Evolutionary conservation across 2,329 filamentous ascomycete genomes (phyloP).

Genomic region (Rutstroemia sp.): DNA sequence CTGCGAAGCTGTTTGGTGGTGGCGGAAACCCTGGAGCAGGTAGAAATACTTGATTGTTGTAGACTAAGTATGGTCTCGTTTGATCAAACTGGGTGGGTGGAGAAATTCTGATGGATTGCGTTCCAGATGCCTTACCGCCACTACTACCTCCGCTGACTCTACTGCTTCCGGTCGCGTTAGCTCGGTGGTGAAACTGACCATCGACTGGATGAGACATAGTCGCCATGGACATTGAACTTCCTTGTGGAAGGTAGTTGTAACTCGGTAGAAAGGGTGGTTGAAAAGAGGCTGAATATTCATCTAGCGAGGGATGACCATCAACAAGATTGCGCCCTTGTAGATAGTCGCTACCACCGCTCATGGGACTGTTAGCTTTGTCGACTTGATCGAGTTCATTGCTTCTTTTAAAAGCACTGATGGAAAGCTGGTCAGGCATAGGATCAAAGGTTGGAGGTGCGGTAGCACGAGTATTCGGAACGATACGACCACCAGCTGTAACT

Average conservation of each 20-base stretch:
- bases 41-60: slow-evolving; percentile 28
- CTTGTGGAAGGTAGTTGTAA: slow-evolving; percentile 14
- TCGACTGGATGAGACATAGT: slow-evolving; percentile 10
- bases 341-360: neutral
- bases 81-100: slow-evolving; percentile 30
- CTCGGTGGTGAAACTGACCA: neutral
- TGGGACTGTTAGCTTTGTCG: slow-evolving; percentile 2
- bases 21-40: slow-evolving; percentile 24
- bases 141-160: neutral
- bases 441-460: slow-evolving; percentile 22
- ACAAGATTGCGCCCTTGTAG: slow-evolving; percentile 1
- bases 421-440: slow-evolving; percentile 22
- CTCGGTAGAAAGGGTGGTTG: slow-evolving; percentile 15
- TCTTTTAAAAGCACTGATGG: slow-evolving; percentile 17
- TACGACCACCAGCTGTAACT: slow-evolving; percentile 59
- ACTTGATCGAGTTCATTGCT: neutral
- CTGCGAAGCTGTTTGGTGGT: slow-evolving; percentile 18
- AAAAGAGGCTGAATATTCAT: slow-evolving; percentile 13
- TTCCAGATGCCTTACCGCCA: neutral
- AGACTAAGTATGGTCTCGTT: slow-evolving; percentile 27
- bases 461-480: slow-evolving; percentile 55
- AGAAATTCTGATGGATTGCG: slow-evolving; percentile 27
- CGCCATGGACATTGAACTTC: slow-evolving; percentile 4
- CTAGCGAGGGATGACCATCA: neutral
- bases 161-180: neutral